A percentile compares a stretch with the other conserved stretches of the same genome.
Evolutionary conservation across 2,329 filamentous ascomycete species (phyloP).

Genomic region (Venturia nashicola): DNA sequence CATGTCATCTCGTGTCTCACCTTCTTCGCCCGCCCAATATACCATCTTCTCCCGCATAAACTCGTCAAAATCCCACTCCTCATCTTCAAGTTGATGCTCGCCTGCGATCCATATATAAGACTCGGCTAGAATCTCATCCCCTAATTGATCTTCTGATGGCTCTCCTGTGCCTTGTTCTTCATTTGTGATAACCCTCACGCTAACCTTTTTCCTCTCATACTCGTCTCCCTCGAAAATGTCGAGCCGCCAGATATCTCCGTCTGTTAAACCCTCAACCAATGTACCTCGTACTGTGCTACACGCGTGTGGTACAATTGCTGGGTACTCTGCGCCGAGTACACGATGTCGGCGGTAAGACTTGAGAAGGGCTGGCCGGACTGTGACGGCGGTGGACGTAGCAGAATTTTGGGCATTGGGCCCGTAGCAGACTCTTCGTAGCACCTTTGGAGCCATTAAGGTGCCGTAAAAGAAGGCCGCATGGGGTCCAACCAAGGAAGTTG

Average conservation of each 20-base stretch:
- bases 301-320: conserved; percentile 50
- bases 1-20: conserved; percentile 34
- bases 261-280: conserved; percentile 63
- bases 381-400: conserved; percentile 25
- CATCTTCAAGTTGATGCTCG: conserved; percentile 45
- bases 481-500: conserved; percentile 23
- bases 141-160: conserved; percentile 22
- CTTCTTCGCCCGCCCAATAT: conserved; percentile 39
- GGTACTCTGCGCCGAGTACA: conserved; percentile 63
- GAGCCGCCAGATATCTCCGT: conserved; percentile 60
- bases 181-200: conserved; percentile 27
- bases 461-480: conserved; percentile 54
- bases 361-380: conserved; percentile 64
- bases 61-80: conserved; percentile 79
- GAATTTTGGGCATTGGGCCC: conserved; percentile 27
- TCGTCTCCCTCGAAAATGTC: conserved; percentile 73
- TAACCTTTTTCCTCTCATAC: conserved; percentile 46
- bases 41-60: conserved; percentile 66
- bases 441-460: conserved; percentile 69
- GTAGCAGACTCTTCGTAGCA: conserved; percentile 79
- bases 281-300: conserved; percentile 51
- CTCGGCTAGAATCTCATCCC: conserved; percentile 31
- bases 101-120: conserved; percentile 40
- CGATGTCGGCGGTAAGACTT: conserved; percentile 58
- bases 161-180: conserved; percentile 12